Base-by-base conservation (phyloP, 345 rosid species). In the Capsella bursapastoris region DNA sequence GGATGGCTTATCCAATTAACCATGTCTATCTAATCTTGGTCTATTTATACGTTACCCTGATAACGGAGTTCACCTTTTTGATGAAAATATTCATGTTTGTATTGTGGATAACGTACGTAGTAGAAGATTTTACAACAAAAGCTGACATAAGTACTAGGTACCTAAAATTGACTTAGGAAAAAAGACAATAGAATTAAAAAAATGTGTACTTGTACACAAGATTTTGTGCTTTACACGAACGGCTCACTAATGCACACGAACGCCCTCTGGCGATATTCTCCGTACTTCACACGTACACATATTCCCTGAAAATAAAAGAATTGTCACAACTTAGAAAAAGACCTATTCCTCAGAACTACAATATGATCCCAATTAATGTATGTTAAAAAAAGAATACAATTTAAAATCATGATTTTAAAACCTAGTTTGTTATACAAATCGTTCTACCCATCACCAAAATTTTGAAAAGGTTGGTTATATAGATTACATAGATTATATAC, bases 261-360 rank as follows among this genome's bases (percentile, higher is more conserved):
- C 66, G 14, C 51, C 25, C 25, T 57, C 27, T 48, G 25, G 51
- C 15, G 11, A 73, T 15, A 47, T 47, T 31, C 34, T 66, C 48
- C 73, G 40, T 59, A 68, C 73, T 18, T 48, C 1, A 18, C 68
- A 68, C 68, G 49, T n/a, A 68, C 2, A 68, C 16, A 61, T 22
- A 22, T 51, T 57, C 65, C 64, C 57, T 31, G 12, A 32, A n/a
- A 45, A 57, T 7, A 32, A 43, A 8, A 15, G 3, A 15, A 5
- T 38, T 67, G 10, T 22, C 49, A 48, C 3, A n/a, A 16, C 51
- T 47, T 2, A 6, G 2, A 18, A 47, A 32, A 48, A 7, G 2
- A 4, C 15, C 2, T 1, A 44, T 13, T 44, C 15, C 8, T 45
- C 22, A 48, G 2, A 28, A 37, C 38, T 51, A 52, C 40, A 41